These are phyloP conservation scores for Panicum hallii DNA, from an alignment of 202 grass and related monocot species.

Conservation along the genomic window DNA sequence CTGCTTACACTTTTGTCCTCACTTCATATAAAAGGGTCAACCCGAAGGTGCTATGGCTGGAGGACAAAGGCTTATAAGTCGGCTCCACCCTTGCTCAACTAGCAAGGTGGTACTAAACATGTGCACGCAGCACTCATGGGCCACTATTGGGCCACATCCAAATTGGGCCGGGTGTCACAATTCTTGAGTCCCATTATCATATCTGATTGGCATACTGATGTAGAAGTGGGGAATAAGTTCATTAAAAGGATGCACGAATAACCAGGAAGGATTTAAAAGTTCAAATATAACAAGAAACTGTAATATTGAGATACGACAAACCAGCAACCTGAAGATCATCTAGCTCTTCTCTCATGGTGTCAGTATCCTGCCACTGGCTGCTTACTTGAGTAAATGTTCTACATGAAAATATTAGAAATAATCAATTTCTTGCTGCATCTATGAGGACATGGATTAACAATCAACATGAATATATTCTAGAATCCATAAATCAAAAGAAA, in stretches of 20 bases:
- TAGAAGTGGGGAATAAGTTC: neutral
- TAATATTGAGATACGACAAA: constrained; percentile 47
- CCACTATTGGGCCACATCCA: too few relatives aligned
- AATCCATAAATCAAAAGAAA: constrained; percentile 43
- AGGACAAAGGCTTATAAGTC: too few relatives aligned
- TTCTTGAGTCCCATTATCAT: neutral
- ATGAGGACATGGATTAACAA: neutral
- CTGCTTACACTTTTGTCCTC: too few relatives aligned
- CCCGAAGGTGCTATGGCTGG: too few relatives aligned
- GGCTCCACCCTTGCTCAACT: too few relatives aligned
- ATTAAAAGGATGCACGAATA: constrained; percentile 20
- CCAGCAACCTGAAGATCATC: constrained; percentile 93
- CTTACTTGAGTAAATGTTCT: constrained; percentile 99
- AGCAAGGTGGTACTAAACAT: too few relatives aligned
- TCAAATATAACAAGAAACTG: constrained; percentile 39
- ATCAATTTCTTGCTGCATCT: constrained; percentile 19
- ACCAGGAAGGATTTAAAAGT: constrained; percentile 16
- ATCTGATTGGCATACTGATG: neutral
- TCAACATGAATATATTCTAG: constrained; percentile 16
- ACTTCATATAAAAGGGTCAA: too few relatives aligned
- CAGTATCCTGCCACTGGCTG: constrained; percentile 95
- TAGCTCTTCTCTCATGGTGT: constrained; percentile 97
- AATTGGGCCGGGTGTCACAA: too few relatives aligned
- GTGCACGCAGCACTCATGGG: too few relatives aligned
- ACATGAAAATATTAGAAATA: constrained; percentile 50